Percentiles rank a stretch among this genome's conserved stretches.
Evolutionary conservation across 2,329 filamentous ascomycete species (phyloP).

Genomic region (Xylaria arbuscula): DNA sequence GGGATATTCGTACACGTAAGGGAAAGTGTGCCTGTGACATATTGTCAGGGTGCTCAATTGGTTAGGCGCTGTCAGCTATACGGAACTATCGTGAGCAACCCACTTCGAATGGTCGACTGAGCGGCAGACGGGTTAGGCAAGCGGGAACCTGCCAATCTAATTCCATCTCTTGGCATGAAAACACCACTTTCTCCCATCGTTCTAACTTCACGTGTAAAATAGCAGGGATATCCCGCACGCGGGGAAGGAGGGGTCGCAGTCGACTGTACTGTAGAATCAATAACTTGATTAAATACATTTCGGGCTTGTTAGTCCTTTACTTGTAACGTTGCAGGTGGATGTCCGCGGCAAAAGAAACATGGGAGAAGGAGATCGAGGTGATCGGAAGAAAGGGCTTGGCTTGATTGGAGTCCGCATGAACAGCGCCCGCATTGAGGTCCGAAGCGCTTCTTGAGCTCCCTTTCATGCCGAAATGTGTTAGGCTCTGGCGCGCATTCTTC

Average conservation of each 20-base stretch:
- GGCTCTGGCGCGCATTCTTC: neutral
- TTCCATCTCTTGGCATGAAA: slow-evolving; percentile 3
- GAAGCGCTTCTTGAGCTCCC: neutral
- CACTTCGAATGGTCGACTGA: slow-evolving; percentile 29
- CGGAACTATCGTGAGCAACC: slow-evolving; percentile 17
- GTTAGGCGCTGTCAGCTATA: neutral
- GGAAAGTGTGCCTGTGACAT: slow-evolving; percentile 26
- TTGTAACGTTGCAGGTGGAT: slow-evolving; percentile 33
- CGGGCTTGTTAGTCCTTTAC: slow-evolving; percentile 5
- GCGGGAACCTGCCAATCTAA: slow-evolving; percentile 1
- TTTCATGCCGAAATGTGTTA: neutral
- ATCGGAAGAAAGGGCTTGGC: slow-evolving; percentile 21
- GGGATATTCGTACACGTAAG: slow-evolving; percentile 7
- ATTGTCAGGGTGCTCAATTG: slow-evolving; percentile 25
- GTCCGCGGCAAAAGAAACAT: slow-evolving; percentile 4
- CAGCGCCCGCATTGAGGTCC: slow-evolving; percentile 9
- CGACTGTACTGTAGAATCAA: neutral
- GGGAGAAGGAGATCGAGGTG: slow-evolving; percentile 6
- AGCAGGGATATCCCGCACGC: slow-evolving; percentile 12
- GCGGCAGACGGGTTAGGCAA: slow-evolving; percentile 1
- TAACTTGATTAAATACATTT: slow-evolving; percentile 20
- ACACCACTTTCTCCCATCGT: slow-evolving; percentile 20
- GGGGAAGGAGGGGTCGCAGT: neutral
- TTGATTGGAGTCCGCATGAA: slow-evolving; percentile 15
- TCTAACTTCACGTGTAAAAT: slow-evolving; percentile 12